Conservation (phyloP, 208 protist species). For the Wallacemonas sp. region DNA sequence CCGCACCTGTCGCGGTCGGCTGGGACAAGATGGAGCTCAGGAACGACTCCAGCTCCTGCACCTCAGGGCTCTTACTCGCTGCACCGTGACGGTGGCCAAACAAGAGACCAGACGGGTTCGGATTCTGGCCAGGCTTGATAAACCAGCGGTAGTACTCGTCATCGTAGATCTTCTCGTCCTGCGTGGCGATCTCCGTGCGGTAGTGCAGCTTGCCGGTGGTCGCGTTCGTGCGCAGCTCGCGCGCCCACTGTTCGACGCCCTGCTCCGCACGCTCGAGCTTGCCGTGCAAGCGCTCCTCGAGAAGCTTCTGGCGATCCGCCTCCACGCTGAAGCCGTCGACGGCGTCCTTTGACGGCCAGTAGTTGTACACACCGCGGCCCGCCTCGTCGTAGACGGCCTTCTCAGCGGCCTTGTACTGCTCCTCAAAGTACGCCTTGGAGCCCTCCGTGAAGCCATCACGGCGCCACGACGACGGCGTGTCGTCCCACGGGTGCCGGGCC, state of each 20-base stretch:
- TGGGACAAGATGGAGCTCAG: conserved; percentile 46
- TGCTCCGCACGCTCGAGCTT: conserved; percentile 55
- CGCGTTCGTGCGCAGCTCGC: conserved; percentile 66
- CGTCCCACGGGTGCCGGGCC: conserved; percentile 90
- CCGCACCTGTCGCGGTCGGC: conserved; percentile 5
- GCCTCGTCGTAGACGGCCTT: conserved; percentile 77
- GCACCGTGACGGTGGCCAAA: conserved; percentile 34
- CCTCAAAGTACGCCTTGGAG: conserved; percentile 81
- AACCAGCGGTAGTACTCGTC: conserved; percentile 95
- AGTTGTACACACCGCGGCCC: conserved; percentile 59
- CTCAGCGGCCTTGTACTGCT: conserved; percentile 85
- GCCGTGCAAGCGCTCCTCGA: conserved; percentile 76
- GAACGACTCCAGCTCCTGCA: conserved; percentile 67
- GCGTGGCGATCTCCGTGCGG: conserved; percentile 79
- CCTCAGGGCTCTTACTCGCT: conserved; percentile 22
- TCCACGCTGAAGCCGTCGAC: conserved; percentile 52
- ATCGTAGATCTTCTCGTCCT: conserved; percentile 92
- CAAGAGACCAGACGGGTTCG: conserved; percentile 84
- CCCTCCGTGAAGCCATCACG: conserved; percentile 88
- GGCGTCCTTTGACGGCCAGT: conserved; percentile 80
- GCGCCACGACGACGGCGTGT: conserved; percentile 80
- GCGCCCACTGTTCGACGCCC: conserved; percentile 81
- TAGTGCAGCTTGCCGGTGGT: conserved; percentile 66
- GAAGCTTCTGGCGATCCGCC: conserved; percentile 40
- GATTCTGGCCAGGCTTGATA: conserved; percentile 86